Percentiles rank a stretch among this genome's conserved stretches.
phyloP scores from a whole-genome alignment of 306 rosid genomes.

The Ormosia semicastrata region DNA sequence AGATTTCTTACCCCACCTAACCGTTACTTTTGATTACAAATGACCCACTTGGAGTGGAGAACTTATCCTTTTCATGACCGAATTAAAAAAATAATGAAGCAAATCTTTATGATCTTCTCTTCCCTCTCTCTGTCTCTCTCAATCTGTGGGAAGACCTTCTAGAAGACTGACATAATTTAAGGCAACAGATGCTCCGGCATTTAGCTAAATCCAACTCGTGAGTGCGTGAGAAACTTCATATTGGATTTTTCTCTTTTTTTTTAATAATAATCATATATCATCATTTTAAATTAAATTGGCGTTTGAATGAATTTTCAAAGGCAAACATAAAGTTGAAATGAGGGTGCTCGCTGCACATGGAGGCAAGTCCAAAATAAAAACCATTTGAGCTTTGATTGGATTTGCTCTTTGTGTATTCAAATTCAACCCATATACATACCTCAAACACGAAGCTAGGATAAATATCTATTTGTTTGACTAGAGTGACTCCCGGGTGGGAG shows the following conservation, averaged over 20 bases:
- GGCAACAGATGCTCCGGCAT: constrained; percentile 31
- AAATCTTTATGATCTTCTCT: constrained; percentile 16
- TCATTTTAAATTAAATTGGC: constrained; percentile 6
- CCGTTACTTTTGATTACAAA: constrained; percentile 40
- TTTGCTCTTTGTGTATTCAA: not conserved
- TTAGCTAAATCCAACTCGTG: constrained; percentile 14
- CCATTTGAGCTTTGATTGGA: not conserved
- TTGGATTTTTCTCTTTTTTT: not conserved
- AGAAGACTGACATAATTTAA: constrained; percentile 37
- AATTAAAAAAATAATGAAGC: not conserved
- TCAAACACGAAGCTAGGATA: not conserved
- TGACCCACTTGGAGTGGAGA: constrained; percentile 36
- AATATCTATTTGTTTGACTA: not conserved
- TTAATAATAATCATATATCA: not conserved
- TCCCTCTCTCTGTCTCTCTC: constrained; percentile 7
- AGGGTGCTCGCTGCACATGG: constrained; percentile 28
- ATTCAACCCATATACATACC: not conserved
- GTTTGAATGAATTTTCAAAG: constrained; percentile 5
- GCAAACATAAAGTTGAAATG: not conserved
- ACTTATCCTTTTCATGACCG: constrained; percentile 40
- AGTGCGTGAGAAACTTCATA: not conserved
- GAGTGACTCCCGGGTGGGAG: constrained; percentile 10
- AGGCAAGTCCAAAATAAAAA: constrained; percentile 26
- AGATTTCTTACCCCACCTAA: constrained; percentile 49
- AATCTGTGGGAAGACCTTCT: constrained; percentile 40